phyloP scores from a whole-genome alignment of 1,139 yeast genomes.

The Kodamaea suecica region DNA sequence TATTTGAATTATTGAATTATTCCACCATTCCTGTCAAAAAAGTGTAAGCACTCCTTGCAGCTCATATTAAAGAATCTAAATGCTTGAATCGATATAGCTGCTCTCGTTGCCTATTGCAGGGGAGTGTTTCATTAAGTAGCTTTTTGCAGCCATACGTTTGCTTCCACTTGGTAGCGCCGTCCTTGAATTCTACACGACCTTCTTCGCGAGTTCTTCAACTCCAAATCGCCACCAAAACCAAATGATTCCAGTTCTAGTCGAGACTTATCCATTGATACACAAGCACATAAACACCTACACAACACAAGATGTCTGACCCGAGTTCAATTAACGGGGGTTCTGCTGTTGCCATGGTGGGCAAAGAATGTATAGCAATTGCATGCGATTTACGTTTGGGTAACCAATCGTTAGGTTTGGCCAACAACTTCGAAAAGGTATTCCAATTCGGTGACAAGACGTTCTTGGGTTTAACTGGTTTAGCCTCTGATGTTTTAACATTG shows the following conservation, averaged over 20 bases:
- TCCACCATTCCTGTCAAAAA: no score
- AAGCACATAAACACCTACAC: not conserved
- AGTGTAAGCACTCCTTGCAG: no score
- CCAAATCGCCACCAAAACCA: conserved; percentile 9
- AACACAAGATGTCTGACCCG: conserved; percentile 43
- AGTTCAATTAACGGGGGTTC: conserved; percentile 71
- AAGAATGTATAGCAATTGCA: conserved; percentile 97
- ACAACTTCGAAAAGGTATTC: conserved; percentile 90
- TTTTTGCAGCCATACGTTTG: no score
- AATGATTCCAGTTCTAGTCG: not conserved
- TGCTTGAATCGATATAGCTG: no score
- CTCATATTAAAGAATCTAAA: no score
- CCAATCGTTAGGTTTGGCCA: conserved; percentile 89
- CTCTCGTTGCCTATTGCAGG: no score
- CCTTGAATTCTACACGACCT: not conserved
- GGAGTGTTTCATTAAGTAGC: no score
- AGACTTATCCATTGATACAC: not conserved
- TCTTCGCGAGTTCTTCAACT: not conserved
- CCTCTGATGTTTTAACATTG: conserved; percentile 88
- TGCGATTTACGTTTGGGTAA: conserved; percentile 91
- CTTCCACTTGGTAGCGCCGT: no score
- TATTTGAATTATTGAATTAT: no score
- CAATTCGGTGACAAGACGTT: conserved; percentile 76
- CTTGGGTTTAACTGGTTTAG: conserved; percentile 91
- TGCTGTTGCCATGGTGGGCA: conserved; percentile 98